Evolutionary conservation across 768 basidiomycete species (phyloP), one percentile per base, ranked within the genome.

Genomic region (Mycena venus): DNA sequence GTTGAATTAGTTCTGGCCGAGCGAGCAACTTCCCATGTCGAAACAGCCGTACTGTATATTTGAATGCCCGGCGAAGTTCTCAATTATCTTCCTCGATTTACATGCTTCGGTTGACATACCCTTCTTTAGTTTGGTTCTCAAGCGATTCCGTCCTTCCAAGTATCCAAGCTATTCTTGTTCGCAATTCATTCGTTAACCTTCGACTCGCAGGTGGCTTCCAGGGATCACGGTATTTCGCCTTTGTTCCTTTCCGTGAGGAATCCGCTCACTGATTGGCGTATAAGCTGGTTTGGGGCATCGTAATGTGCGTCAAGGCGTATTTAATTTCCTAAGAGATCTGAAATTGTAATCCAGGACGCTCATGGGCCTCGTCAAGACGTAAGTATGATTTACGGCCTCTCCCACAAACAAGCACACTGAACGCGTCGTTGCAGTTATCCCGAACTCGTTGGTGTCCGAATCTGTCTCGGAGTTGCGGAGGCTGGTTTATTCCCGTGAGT

Each of bases 311-410:
- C 11, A 59, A 15, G 2, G 7, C n/a, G 14, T 11, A 12, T 47
- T 11, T 29, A 14, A 14, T 27, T 59, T 34, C 49, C 27, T 42
- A 19, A n/a, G 31, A n/a, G 17, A 58, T 29, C 29, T 29, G 29
- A 64, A 58, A 34, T 25, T 51, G 31, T 42, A 11, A 56, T 51
- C 56, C 34, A 92, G 92, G 88, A 90, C 88, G 10, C 77, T 89
- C 49, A 93, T 92, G 91, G 92, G 92, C 32, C 83, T 93, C 31
- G 93, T 93, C 34, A 92, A 90, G 81, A 93, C 83, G 91, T 92
- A 71, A 55, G 82, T 49, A 23, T 47, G 10, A 31, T 55, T 27
- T 44, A 19, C 17, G 11, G 21, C 21, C 23, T 29, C 21, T n/a
- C 31, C 21, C n/a, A 49, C 32, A n/a, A 7, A 14, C 21, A 7